phyloP scores from a whole-genome alignment of 345 rosid genomes.

The Mercurialis annua region DNA sequence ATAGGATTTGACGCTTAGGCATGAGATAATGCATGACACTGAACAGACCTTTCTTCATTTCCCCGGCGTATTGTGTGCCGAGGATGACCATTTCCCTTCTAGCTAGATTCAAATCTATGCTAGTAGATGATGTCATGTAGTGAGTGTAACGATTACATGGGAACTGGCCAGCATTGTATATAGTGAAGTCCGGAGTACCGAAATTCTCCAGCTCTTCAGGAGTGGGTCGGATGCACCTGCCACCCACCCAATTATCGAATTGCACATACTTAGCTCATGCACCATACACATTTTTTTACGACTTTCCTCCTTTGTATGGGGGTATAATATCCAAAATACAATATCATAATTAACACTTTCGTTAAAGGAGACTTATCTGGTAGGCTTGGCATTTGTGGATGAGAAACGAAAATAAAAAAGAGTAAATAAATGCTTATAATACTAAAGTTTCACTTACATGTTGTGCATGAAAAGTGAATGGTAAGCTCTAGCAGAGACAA shows the following conservation, averaged over 20 bases:
- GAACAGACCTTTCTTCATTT: conserved; percentile 99
- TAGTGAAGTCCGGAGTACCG: conserved; percentile 98
- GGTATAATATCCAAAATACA: conserved; percentile 20
- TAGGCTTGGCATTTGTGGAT: conserved; percentile 15
- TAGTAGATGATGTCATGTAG: conserved; percentile 98
- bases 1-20: conserved; percentile 95
- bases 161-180: conserved; percentile 98
- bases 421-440: conserved; percentile 5
- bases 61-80: conserved; percentile 98
- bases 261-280: conserved; percentile 45
- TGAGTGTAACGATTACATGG: conserved; percentile 98
- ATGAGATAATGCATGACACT: conserved; percentile 98
- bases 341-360: conserved; percentile 27
- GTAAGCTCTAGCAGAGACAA: conserved; percentile 96
- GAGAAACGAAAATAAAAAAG: conserved; percentile 8
- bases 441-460: conserved; percentile 63
- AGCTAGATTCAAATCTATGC: conserved; percentile 86
- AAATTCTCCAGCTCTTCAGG: conserved; percentile 95
- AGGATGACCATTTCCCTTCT: conserved; percentile 99
- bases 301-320: conserved; percentile 26
- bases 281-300: conserved; percentile 28
- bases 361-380: conserved; percentile 35
- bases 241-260: conserved; percentile 65
- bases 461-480: conserved; percentile 99
- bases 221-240: conserved; percentile 99